Conservation (phyloP, 2,329 filamentous ascomycete genomes). For the Chaetomium sp. region DNA sequence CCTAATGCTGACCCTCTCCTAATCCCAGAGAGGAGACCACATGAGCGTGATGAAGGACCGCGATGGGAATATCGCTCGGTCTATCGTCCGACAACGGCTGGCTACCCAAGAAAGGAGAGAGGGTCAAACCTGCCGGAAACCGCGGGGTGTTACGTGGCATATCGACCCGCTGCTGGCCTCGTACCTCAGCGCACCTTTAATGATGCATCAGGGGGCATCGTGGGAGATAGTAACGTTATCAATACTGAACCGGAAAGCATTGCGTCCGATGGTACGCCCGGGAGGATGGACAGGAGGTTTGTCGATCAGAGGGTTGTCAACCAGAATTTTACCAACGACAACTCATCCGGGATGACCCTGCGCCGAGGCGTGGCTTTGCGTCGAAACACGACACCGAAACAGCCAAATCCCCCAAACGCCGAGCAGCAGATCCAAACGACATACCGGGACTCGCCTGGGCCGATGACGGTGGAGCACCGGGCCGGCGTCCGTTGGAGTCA, state of each 20-base stretch:
- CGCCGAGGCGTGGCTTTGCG: not conserved
- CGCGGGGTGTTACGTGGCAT: not conserved
- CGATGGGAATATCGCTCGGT: constrained; percentile 4
- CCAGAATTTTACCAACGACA: not conserved
- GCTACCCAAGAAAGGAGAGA: not conserved
- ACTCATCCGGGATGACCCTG: not conserved
- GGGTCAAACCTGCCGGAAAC: not conserved
- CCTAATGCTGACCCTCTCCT: not conserved
- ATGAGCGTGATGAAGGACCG: not conserved
- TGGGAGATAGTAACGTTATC: no score
- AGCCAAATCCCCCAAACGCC: not conserved
- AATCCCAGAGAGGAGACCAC: not conserved
- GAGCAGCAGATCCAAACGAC: not conserved
- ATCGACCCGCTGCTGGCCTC: not conserved
- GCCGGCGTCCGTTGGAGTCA: not conserved
- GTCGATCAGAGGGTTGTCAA: not conserved
- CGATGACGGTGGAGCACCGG: not conserved
- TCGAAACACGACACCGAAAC: not conserved
- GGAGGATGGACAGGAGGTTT: not conserved
- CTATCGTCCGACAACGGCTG: not conserved
- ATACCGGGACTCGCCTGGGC: not conserved
- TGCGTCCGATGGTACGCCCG: not conserved
- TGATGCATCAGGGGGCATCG: not conserved
- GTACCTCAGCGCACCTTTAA: not conserved
- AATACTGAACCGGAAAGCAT: not conserved